A percentile compares a stretch with the other conserved stretches of the same genome.
Conservation (phyloP, 352 stramenopile species). For the Phytophthora ramorum region DNA sequence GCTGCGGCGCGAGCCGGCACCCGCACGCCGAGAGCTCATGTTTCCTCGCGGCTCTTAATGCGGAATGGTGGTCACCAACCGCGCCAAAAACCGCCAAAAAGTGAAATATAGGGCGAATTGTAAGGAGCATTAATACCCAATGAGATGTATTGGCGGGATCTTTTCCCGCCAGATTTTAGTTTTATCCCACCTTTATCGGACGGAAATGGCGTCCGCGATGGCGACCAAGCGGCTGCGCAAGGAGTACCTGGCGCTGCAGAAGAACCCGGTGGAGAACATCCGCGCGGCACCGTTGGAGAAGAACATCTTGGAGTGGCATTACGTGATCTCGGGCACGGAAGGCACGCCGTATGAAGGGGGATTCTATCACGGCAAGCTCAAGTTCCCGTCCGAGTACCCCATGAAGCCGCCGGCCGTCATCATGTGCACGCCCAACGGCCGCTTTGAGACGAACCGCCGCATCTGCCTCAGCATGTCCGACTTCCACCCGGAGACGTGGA, state of each 20-base stretch:
- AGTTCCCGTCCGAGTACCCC: slow-evolving; percentile 94
- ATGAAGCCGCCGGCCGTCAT: slow-evolving; percentile 94
- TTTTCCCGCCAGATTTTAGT: slow-evolving; percentile 16
- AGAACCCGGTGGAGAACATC: slow-evolving; percentile 91
- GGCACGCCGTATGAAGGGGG: slow-evolving; percentile 85
- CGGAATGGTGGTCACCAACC: slow-evolving; percentile 19
- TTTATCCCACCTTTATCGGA: neutral
- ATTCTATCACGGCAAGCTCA: slow-evolving; percentile 92
- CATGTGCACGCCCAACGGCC: slow-evolving; percentile 94
- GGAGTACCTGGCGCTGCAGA: slow-evolving; percentile 90
- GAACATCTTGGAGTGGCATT: slow-evolving; percentile 97
- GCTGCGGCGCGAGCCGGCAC: slow-evolving; percentile 40
- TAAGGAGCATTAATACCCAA: slow-evolving; percentile 10
- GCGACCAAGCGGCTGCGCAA: slow-evolving; percentile 91
- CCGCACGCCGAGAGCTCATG: slow-evolving; percentile 70
- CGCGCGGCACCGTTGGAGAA: slow-evolving; percentile 85
- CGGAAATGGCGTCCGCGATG: slow-evolving; percentile 62
- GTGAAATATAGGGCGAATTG: neutral
- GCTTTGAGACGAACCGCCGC: slow-evolving; percentile 93
- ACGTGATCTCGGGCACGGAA: slow-evolving; percentile 85
- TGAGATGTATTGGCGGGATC: neutral
- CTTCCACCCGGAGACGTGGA: slow-evolving; percentile 96
- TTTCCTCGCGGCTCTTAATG: neutral
- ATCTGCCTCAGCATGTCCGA: slow-evolving; percentile 96
- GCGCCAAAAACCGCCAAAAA: slow-evolving; percentile 26